Conservation (phyloP, 2,329 filamentous ascomycete species). For the Chaetomiaceae sp. region DNA sequence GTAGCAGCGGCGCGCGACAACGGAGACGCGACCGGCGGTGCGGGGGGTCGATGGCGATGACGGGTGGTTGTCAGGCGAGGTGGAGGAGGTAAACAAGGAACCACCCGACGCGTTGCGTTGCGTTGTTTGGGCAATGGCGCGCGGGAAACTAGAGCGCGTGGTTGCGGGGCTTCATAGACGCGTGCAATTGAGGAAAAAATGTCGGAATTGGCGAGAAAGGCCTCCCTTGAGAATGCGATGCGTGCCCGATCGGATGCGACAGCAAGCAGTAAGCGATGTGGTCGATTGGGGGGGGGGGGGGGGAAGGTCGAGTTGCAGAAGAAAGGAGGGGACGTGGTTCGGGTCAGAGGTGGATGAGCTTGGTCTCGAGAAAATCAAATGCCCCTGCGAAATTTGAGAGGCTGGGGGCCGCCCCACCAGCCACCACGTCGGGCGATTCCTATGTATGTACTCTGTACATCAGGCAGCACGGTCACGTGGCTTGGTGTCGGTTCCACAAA, state of each 20-base stretch:
- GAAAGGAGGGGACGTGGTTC: constrained; percentile 14
- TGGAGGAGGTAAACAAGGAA: constrained; percentile 24
- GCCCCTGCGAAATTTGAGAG: constrained; percentile 26
- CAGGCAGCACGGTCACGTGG: constrained; percentile 11
- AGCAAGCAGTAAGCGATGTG: constrained; percentile 22
- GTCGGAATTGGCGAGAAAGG: constrained; percentile 4
- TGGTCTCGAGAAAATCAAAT: constrained; percentile 15
- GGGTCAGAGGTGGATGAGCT: constrained; percentile 7
- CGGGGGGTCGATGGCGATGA: constrained; percentile 6
- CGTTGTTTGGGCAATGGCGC: constrained; percentile 21
- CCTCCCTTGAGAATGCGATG: constrained; percentile 15
- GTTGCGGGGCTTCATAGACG: constrained; percentile 5
- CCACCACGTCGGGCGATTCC: background rate
- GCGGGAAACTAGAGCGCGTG: constrained; percentile 1
- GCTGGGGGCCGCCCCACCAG: constrained; percentile 21
- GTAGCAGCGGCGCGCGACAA: constrained; percentile 2
- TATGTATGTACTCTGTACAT: too few relatives aligned
- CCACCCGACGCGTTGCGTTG: constrained; percentile 22
- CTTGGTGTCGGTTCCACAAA: background rate
- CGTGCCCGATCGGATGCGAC: constrained; percentile 23
- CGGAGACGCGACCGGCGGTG: constrained; percentile 13
- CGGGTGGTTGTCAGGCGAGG: constrained; percentile 10
- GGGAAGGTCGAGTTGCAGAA: constrained; percentile 12
- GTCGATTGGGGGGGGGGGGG: constrained; percentile 5
- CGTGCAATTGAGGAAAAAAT: constrained; percentile 5